phyloP scores from a whole-genome alignment of 1,284 basidiomycete species.

The Apiotrichum mycotoxinovorans region DNA sequence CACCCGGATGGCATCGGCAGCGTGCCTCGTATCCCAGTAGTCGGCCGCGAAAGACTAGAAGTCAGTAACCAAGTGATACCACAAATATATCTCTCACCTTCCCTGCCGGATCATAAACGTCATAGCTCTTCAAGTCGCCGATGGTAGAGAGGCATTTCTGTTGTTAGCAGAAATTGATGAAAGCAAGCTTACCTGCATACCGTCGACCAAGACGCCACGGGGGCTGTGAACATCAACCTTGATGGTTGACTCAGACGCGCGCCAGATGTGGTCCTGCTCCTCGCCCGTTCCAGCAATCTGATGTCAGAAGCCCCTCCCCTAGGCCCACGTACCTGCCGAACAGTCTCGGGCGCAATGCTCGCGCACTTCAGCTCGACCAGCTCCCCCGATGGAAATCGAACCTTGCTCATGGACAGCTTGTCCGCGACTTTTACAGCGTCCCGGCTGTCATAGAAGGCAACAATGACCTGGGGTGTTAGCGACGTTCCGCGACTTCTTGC shows the following conservation, averaged over 20 bases:
- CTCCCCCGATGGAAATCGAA: slow-evolving; percentile 16
- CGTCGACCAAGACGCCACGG: slow-evolving; percentile 7
- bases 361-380: slow-evolving; percentile 25
- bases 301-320: not conserved
- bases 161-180: not conserved
- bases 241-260: slow-evolving; percentile 18
- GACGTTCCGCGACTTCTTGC: slow-evolving; percentile 1
- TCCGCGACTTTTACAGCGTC: slow-evolving; percentile 30
- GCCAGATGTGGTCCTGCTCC: slow-evolving; percentile 25
- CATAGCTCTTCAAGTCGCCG: slow-evolving; percentile 25
- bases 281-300: slow-evolving; percentile 18
- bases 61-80: not conserved
- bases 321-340: slow-evolving; percentile 25
- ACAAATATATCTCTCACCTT: slow-evolving; percentile 17
- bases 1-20: slow-evolving; percentile 21
- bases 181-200: slow-evolving; percentile 19
- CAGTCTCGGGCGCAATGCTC: slow-evolving; percentile 18
- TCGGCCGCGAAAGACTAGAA: slow-evolving; percentile 36
- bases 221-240: slow-evolving; percentile 22
- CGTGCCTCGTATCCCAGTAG: slow-evolving; percentile 39
- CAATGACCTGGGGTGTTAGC: slow-evolving; percentile 28
- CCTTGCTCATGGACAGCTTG: slow-evolving; percentile 16
- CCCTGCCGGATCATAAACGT: slow-evolving; percentile 19
- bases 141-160: slow-evolving; percentile 23
- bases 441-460: slow-evolving; percentile 41